Base-by-base conservation (phyloP, 2,329 filamentous ascomycete genomes). In the Gaeumannomyces sp. region DNA sequence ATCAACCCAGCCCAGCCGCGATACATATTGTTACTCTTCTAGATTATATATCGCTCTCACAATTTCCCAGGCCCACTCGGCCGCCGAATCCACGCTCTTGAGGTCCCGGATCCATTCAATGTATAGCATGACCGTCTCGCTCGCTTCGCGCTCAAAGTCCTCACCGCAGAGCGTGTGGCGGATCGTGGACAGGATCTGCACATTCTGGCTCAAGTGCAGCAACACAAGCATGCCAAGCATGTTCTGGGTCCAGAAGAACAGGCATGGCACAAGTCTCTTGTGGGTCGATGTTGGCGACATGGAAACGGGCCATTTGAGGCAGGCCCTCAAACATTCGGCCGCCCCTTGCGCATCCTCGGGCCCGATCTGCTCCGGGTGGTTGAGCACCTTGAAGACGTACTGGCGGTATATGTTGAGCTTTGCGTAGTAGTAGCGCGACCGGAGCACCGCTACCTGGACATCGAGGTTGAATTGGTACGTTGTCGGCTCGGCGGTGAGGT, bases 221-320 rank as follows among this genome's bases (percentile, higher is more conserved):
- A 88, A 76, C 60, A 88, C 69, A 29, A 89, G 74, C 29, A 87
- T 82, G 4, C 82, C 82, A 59, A 88, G 77, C 58, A 88, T 78
- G 66, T 86, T 86, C 68, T 88, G 85, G 11, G 84, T 85, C 82
- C 85, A 88, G 64, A 85, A 84, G 70, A 86, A 88, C 1, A 84
- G 70, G 65, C 83, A 81, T 0, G 85, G 85, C 0, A 88, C 75
- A 6, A 88, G 76, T 50, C 85, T 76, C 73, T 88, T 89, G 71
- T 81, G 81, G 64, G 80, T 77, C 67, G 81, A 82, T 0, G 82
- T 79, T 0, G 85, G 85, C 10, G 83, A 81, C 75, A 87, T 80
- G 28, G 80, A 78, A 29, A 88, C 77, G 1, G 86, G 85, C 86
- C 86, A 89, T 65, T 82, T 78, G 19, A 88, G 74, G n/a, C 80